Conservation (phyloP, 2,329 filamentous ascomycete species). For the Colletotrichum kahawae region DNA sequence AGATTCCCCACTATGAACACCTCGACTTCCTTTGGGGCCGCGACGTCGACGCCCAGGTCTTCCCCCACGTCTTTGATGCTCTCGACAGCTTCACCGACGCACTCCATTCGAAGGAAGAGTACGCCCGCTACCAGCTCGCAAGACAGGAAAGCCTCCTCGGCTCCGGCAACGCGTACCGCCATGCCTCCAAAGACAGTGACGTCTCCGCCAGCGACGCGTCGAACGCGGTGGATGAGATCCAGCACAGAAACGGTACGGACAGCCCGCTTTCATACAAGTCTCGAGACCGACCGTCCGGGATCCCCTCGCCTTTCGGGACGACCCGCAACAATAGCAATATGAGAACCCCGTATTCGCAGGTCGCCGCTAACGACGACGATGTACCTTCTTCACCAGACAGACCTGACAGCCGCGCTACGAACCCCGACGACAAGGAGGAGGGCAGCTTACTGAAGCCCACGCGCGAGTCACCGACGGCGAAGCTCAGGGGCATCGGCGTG, state of each 20-base stretch:
- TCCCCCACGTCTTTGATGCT: conserved; percentile 89
- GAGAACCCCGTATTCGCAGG: conserved; percentile 8
- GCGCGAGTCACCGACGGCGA: conserved; percentile 25
- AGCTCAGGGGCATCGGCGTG: conserved; percentile 32
- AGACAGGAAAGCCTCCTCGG: conserved; percentile 56
- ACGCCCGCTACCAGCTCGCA: conserved; percentile 59
- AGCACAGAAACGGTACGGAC: conserved; percentile 4
- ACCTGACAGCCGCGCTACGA: background rate
- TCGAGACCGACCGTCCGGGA: conserved; percentile 8
- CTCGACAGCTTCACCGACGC: conserved; percentile 72
- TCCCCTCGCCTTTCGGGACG: conserved; percentile 19
- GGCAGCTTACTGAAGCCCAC: conserved; percentile 2
- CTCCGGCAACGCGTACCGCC: conserved; percentile 34
- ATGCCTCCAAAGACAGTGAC: conserved; percentile 32
- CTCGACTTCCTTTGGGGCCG: conserved; percentile 95
- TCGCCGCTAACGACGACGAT: conserved; percentile 15
- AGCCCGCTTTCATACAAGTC: background rate
- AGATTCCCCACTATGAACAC: conserved; percentile 95
- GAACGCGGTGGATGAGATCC: background rate
- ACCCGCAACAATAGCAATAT: background rate
- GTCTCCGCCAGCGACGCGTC: conserved; percentile 24
- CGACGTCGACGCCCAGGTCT: conserved; percentile 84
- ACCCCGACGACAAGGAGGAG: conserved; percentile 4
- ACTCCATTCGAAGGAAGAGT: conserved; percentile 64
- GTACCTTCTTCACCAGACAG: conserved; percentile 22